Conservation (phyloP, 257 asterid species). For the Rauvolfia tetraphylla region DNA sequence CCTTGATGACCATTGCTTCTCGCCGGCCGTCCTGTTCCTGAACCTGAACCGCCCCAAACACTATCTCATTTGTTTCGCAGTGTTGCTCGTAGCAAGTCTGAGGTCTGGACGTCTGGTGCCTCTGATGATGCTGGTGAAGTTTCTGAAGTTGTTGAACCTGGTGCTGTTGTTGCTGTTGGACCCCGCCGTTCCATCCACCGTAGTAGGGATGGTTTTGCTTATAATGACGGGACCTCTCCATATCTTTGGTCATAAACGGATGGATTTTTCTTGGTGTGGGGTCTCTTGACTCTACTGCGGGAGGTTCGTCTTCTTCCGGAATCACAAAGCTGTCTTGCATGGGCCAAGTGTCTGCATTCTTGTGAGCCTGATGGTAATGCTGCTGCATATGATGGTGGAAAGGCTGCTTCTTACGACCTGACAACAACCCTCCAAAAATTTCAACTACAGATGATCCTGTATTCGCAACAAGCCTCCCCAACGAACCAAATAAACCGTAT, state of each 20-base stretch:
- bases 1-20: conserved; percentile 81
- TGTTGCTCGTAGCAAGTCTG: conserved; percentile 59
- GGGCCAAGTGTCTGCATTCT: conserved; percentile 48
- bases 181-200: conserved; percentile 46
- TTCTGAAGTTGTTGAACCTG: conserved; percentile 24
- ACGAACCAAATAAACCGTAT: conserved; percentile 51
- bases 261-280: conserved; percentile 51
- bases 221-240: conserved; percentile 41
- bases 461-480: conserved; percentile 53
- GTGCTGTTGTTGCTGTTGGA: conserved; percentile 34
- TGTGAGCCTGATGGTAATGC: too few relatives aligned
- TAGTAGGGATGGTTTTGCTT: conserved; percentile 50
- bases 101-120: conserved; percentile 58
- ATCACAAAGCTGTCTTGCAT: conserved; percentile 65
- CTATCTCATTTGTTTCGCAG: conserved; percentile 70
- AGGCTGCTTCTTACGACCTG: conserved; percentile 36
- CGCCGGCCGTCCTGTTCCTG: conserved; percentile 78
- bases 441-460: conserved; percentile 60
- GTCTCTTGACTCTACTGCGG: conserved; percentile 53
- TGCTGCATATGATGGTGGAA: conserved; percentile 32
- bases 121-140: conserved; percentile 54
- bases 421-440: conserved; percentile 59
- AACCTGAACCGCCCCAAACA: conserved; percentile 90
- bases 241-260: conserved; percentile 38
- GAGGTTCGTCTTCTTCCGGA: conserved; percentile 69